A percentile compares a stretch with the other conserved stretches of the same genome.
Evolutionary conservation across 106 monocot genomes (phyloP).

Genomic region (Dactylorhiza incarnata): DNA sequence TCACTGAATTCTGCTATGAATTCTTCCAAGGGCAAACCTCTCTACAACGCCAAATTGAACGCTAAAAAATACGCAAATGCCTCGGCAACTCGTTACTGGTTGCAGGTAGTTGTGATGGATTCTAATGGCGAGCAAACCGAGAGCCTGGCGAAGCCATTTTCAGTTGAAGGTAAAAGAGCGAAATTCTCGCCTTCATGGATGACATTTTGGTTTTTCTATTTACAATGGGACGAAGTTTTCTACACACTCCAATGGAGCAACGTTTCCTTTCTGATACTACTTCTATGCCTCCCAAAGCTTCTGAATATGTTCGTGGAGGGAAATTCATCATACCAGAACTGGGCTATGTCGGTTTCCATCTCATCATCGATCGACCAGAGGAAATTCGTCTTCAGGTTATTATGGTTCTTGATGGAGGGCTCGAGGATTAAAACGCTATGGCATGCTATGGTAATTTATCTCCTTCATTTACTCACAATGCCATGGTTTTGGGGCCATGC

Average conservation of each 20-base stretch:
- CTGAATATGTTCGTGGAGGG: constrained; percentile 40
- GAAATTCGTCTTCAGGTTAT: constrained; percentile 23
- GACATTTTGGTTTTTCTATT: constrained; percentile 39
- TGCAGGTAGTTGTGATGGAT: constrained; percentile 56
- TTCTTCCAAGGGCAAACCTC: constrained; percentile 13
- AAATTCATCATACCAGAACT: constrained; percentile 26
- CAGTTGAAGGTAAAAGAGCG: constrained; percentile 51
- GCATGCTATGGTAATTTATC: constrained; percentile 44
- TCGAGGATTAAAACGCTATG: constrained; percentile 52
- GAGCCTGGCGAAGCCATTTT: constrained; percentile 53
- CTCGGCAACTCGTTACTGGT: constrained; percentile 46
- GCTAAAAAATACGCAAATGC: constrained; percentile 52
- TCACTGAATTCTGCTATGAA: constrained; percentile 24
- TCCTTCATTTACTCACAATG: constrained; percentile 45
- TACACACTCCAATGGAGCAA: constrained; percentile 55
- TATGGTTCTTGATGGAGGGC: constrained; percentile 70
- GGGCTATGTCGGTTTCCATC: neutral
- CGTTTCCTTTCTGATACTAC: constrained; percentile 33
- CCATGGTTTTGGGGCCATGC: constrained; percentile 86
- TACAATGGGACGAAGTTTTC: constrained; percentile 58
- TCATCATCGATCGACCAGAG: constrained; percentile 11
- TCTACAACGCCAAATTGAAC: constrained; percentile 82
- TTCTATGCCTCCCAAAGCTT: constrained; percentile 56
- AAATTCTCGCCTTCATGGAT: constrained; percentile 26
- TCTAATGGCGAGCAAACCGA: constrained; percentile 26